Evolutionary conservation across 768 basidiomycete species (phyloP), one percentile per base, ranked within the genome.

Genomic region (Fomitopsis serialis): DNA sequence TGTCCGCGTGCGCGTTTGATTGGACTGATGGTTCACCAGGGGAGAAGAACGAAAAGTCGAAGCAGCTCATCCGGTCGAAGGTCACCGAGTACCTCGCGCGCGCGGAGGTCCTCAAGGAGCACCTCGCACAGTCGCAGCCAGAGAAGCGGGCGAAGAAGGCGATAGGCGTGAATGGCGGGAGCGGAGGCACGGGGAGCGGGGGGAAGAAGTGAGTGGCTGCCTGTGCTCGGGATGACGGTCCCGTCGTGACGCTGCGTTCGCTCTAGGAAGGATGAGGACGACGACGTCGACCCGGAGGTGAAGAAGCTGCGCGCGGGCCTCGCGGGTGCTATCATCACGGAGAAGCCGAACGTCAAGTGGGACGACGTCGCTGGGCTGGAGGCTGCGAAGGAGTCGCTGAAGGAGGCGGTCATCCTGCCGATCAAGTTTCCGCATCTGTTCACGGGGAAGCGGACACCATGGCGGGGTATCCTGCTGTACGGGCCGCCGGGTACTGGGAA

Each of bases 381-480:
- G 64, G 84, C 81, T 24, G 97, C 96, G 42, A 99, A 98, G 70
- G 94, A 95, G 40, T 82, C 96, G 4, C 72, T 99, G 64, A 98
- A 98, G 67, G 97, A 98, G 68, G 96, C 97, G 35, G 97, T 98
- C 66, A 97, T 98, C 66, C 77, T 99, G n/a, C 97, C 97, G 3
- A 98, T 98, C 79, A 98, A 98, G 69, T 98, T 98, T 63, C 97
- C 97, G 1, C 94, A 98, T 70, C 79, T 99, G 25, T 99, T 99
- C 72, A 98, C 95, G 1, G 97, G 96, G 36, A 98, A 98, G 70
- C 87, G 97, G 17, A 98, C 95, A 10, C 96, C 97, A 2, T 98
- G 97, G 97, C 80, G 79, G 45, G 97, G 97, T 7, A 98, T 99
- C 49, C 71, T 99, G 52, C 75, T 99, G 3, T 99, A 99, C 65